A percentile compares a stretch with the other conserved stretches of the same genome.
Evolutionary conservation across 257 asterid species (phyloP).

Genomic region (Jacaranda mimosifolia): DNA sequence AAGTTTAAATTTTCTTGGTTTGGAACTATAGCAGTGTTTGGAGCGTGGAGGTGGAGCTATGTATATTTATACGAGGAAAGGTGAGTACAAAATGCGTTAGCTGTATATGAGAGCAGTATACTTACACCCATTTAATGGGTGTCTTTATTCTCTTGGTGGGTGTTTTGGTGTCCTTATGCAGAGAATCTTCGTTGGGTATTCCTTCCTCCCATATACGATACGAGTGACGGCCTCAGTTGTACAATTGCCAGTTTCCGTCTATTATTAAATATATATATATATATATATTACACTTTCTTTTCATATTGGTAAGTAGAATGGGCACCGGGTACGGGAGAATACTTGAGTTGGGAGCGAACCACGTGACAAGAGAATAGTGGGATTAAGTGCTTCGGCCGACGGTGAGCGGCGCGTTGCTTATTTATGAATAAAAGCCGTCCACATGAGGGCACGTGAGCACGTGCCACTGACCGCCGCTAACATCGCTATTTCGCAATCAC

Average conservation of each 20-base stretch:
- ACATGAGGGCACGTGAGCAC: constrained; percentile 63
- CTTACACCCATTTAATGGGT: constrained; percentile 26
- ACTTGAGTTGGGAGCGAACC: constrained; percentile 22
- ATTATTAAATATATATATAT: not conserved
- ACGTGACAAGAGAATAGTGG: constrained; percentile 41
- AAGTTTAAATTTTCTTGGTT: constrained; percentile 3
- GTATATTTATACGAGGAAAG: constrained; percentile 22
- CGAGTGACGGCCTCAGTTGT: constrained; percentile 42
- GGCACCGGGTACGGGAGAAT: not conserved
- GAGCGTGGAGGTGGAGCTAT: not conserved
- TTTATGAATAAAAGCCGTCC: constrained; percentile 39
- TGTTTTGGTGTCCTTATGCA: constrained; percentile 44
- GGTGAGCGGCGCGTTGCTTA: constrained; percentile 35
- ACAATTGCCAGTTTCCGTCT: constrained; percentile 36
- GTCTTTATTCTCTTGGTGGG: constrained; percentile 46
- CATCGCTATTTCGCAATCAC: constrained; percentile 27
- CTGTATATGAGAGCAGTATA: constrained; percentile 11
- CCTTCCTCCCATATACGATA: not conserved
- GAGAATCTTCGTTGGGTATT: constrained; percentile 40
- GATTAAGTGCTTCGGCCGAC: constrained; percentile 32
- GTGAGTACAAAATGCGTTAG: not conserved
- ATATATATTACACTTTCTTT: not conserved
- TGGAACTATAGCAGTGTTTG: not conserved
- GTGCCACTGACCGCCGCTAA: constrained; percentile 50
- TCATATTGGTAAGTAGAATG: too few species aligned